phyloP scores from a whole-genome alignment of 805 yeast species.

The Pichia membranifaciens region DNA sequence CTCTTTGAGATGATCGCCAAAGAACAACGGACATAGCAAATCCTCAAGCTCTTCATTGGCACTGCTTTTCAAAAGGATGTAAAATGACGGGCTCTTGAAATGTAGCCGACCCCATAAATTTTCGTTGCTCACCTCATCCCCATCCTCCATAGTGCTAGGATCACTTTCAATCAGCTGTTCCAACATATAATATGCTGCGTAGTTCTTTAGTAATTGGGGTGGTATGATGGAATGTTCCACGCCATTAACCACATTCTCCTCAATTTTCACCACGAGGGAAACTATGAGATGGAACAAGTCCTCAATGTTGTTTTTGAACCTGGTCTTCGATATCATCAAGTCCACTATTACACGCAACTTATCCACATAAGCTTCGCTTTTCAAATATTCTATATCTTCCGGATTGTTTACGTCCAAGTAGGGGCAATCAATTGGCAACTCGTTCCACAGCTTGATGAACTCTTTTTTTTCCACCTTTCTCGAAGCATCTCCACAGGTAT shows the following conservation, averaged over 20 bases:
- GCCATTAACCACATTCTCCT: conserved; percentile 2
- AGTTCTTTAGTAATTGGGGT: conserved; percentile 3
- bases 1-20: conserved; percentile 1
- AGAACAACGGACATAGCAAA: conserved; percentile 6
- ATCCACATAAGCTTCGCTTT: conserved; percentile 12
- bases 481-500: background rate
- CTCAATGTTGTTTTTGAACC: conserved; percentile 7
- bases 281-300: conserved; percentile 6
- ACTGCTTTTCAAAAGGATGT: background rate
- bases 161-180: background rate
- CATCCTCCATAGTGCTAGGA: background rate
- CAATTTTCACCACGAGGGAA: conserved; percentile 3
- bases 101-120: background rate
- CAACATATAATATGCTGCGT: background rate
- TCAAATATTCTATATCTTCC: conserved; percentile 3
- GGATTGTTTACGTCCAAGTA: conserved; percentile 9
- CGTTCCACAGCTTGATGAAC: conserved; percentile 9
- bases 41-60: conserved; percentile 9
- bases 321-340: conserved; percentile 7
- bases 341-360: conserved; percentile 14
- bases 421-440: conserved; percentile 11
- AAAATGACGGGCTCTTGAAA: conserved; percentile 7
- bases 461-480: conserved; percentile 3
- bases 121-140: conserved; percentile 1
- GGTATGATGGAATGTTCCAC: conserved; percentile 5